Conservation (phyloP, 352 stramenopile genomes). For the Phytophthora melonis region DNA sequence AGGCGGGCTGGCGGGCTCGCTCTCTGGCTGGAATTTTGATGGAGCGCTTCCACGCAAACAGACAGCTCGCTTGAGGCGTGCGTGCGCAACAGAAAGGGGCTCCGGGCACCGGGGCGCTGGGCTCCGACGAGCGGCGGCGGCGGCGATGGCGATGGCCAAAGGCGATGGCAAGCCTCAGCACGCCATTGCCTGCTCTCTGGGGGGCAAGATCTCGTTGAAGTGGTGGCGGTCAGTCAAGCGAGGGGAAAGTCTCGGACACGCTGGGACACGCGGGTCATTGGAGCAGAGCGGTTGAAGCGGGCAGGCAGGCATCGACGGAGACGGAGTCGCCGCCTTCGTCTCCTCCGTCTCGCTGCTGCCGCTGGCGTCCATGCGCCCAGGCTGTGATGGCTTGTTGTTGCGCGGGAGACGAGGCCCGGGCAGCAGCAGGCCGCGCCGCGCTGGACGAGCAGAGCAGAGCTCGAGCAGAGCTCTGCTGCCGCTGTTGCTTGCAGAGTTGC, state of each 20-base stretch:
- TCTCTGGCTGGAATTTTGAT: slow-evolving; percentile 35
- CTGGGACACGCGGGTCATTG: slow-evolving; percentile 23
- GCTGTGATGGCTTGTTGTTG: slow-evolving; percentile 38
- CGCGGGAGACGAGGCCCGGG: slow-evolving; percentile 27
- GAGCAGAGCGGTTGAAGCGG: slow-evolving; percentile 18
- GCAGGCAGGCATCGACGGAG: neutral
- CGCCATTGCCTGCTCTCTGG: neutral
- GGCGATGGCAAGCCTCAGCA: neutral
- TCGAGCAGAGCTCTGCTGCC: neutral
- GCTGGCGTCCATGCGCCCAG: slow-evolving; percentile 14
- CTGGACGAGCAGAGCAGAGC: no score
- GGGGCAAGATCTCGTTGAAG: slow-evolving; percentile 36
- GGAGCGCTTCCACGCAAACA: slow-evolving; percentile 36
- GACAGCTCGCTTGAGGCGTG: slow-evolving; percentile 13
- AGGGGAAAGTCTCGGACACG: slow-evolving; percentile 16
- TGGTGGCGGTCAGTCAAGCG: slow-evolving; percentile 18
- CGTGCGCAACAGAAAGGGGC: slow-evolving; percentile 36
- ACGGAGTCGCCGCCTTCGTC: no score
- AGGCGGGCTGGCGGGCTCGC: neutral
- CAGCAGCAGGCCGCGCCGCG: no score
- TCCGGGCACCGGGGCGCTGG: slow-evolving; percentile 5
- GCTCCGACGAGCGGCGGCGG: neutral
- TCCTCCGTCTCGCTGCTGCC: neutral
- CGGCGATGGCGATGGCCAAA: neutral
- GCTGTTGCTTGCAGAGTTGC: neutral